Evolutionary conservation across 352 stramenopile genomes (phyloP).

Genomic region (Pythium monospermum): DNA sequence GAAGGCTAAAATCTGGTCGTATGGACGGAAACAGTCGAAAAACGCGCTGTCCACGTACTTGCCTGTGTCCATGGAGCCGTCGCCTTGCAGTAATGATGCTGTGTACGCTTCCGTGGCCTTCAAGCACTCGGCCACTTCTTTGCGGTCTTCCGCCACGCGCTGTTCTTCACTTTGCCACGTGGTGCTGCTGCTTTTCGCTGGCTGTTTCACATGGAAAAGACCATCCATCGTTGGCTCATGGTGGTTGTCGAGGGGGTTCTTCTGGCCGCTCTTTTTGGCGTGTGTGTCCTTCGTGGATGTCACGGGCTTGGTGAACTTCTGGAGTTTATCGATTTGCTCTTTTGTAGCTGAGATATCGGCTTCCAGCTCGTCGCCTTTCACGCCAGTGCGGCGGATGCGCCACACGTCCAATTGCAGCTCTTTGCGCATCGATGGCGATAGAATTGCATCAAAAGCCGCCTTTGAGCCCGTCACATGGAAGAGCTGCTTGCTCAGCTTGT

Average conservation of each 20-base stretch:
- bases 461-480: slow-evolving; percentile 20
- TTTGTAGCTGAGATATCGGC: slow-evolving; percentile 18
- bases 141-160: slow-evolving; percentile 34
- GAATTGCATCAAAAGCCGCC: slow-evolving; percentile 14
- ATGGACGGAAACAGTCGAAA: slow-evolving; percentile 69
- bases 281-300: slow-evolving; percentile 1
- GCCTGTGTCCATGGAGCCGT: neutral
- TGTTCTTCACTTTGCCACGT: slow-evolving; percentile 23
- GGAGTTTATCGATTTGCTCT: slow-evolving; percentile 8
- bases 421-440: slow-evolving; percentile 7
- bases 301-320: neutral
- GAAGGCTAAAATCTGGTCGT: slow-evolving; percentile 58
- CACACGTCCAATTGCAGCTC: slow-evolving; percentile 19
- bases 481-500: neutral
- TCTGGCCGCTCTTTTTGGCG: slow-evolving; percentile 1
- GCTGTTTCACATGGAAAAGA: slow-evolving; percentile 22
- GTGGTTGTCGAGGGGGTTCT: neutral
- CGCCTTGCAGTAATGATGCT: slow-evolving; percentile 14
- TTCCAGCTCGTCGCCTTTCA: neutral
- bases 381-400: neutral
- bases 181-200: neutral
- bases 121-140: slow-evolving; percentile 37
- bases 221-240: no score
- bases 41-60: slow-evolving; percentile 46
- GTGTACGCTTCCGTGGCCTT: slow-evolving; percentile 48